Conservation (phyloP, 164 flowering plant genomes). For the Nymphaea thermarum region DNA sequence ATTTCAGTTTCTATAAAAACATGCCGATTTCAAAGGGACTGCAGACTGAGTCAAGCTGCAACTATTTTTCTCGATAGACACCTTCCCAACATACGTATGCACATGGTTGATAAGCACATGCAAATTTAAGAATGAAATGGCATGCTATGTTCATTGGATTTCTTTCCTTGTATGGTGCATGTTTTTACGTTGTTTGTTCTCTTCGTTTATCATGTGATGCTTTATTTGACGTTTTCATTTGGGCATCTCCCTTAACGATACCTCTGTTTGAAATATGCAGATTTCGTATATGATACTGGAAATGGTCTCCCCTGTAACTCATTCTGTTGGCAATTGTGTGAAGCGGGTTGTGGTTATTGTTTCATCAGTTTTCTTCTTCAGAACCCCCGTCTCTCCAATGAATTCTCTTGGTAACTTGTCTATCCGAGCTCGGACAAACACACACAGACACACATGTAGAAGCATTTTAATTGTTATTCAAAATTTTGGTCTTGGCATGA, state of each 20-base stretch:
- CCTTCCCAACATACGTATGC: no score
- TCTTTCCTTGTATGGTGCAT: neutral
- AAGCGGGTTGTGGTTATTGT: conserved; percentile 95
- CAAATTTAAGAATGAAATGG: no score
- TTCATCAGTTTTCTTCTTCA: conserved; percentile 80
- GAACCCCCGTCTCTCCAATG: conserved; percentile 64
- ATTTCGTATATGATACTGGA: conserved; percentile 88
- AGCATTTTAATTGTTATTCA: neutral
- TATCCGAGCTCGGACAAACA: neutral
- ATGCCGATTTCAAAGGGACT: no score
- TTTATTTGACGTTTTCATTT: neutral
- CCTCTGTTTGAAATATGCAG: conserved; percentile 24
- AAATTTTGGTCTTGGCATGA: no score
- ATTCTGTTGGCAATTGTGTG: conserved; percentile 92
- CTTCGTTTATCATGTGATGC: neutral
- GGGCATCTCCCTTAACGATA: no score
- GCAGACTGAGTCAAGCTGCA: no score
- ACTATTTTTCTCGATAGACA: no score
- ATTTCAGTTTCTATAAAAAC: no score
- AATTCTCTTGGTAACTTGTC: conserved; percentile 59
- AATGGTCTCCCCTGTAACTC: conserved; percentile 93
- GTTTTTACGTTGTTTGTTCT: neutral
- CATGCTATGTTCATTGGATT: no score
- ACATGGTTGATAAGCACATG: no score
- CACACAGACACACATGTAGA: neutral